Evolutionary conservation across 2,329 filamentous ascomycete species (phyloP).

Genomic region (Microdochium paspali): DNA sequence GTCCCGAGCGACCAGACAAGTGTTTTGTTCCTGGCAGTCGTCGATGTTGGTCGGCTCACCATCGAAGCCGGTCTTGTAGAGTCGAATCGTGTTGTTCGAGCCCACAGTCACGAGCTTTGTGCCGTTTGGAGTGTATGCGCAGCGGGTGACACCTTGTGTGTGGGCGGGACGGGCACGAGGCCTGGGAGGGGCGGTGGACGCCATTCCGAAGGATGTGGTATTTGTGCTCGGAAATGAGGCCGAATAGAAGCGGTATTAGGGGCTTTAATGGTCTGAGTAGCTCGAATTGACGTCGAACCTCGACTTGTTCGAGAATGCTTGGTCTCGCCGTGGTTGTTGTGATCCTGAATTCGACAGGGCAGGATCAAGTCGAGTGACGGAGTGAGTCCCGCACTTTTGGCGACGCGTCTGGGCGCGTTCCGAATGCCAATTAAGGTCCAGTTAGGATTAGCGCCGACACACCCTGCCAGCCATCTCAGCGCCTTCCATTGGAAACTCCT

Average conservation of each 20-base stretch:
- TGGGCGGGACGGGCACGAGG: constrained; percentile 62
- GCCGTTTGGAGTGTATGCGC: constrained; percentile 85
- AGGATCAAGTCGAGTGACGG: not conserved
- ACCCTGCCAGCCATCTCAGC: too few relatives aligned
- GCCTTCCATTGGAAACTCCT: too few relatives aligned
- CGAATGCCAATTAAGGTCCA: constrained; percentile 28
- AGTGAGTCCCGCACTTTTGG: not conserved
- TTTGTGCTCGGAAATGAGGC: not conserved
- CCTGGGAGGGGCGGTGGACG: constrained; percentile 31
- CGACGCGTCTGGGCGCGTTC: constrained; percentile 25
- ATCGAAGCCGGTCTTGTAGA: constrained; percentile 86
- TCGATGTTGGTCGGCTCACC: constrained; percentile 90
- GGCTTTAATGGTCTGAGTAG: too few relatives aligned
- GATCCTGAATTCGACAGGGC: not conserved
- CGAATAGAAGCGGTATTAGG: not conserved
- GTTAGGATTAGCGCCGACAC: constrained; percentile 2
- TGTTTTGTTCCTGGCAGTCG: constrained; percentile 79
- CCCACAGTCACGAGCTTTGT: constrained; percentile 82
- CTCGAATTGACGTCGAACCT: too few relatives aligned
- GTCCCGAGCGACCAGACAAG: constrained; percentile 66
- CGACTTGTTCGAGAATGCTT: too few relatives aligned
- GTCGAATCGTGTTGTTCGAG: constrained; percentile 84
- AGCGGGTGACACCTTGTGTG: constrained; percentile 76
- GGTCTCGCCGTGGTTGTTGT: not conserved
- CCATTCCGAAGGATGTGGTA: constrained; percentile 16